Evolutionary conservation across 192 early-diverging fungal species (phyloP).

Genomic region (Piromyces finnis): DNA sequence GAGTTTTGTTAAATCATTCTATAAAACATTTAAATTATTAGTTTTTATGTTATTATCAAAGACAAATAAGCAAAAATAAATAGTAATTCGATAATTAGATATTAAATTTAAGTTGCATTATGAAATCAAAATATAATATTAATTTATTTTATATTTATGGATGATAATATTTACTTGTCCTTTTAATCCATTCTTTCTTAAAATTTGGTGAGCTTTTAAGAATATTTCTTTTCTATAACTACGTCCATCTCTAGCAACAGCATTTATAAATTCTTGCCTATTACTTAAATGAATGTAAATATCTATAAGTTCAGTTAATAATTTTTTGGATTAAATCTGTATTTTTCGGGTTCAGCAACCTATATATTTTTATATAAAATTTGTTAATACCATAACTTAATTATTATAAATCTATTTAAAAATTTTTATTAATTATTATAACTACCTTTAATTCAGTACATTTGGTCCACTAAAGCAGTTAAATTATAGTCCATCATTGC

Average conservation of each 20-base stretch:
- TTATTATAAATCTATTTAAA: no score
- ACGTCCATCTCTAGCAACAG: constrained; percentile 69
- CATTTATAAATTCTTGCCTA: constrained; percentile 50
- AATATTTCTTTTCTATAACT: constrained; percentile 68
- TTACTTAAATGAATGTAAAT: constrained; percentile 62
- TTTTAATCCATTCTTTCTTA: constrained; percentile 47
- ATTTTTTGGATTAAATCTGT: constrained; percentile 70
- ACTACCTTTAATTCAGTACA: constrained; percentile 72
- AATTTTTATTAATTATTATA: no score
- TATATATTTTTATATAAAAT: constrained; percentile 10
- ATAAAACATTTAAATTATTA: no score
- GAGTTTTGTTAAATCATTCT: constrained; percentile 42
- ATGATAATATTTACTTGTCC: neutral
- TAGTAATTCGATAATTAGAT: no score
- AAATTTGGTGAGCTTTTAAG: constrained; percentile 46
- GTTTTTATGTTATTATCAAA: no score
- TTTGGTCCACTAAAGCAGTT: constrained; percentile 68
- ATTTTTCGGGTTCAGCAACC: constrained; percentile 70
- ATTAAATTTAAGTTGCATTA: no score
- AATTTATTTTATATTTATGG: no score
- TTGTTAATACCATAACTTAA: no score
- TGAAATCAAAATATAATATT: no score
- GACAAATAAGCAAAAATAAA: no score
- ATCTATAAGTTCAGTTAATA: constrained; percentile 67
- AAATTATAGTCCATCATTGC: constrained; percentile 98